A percentile compares a stretch with the other conserved stretches of the same genome.
These are phyloP conservation scores for Ustilago cynodontis DNA, from an alignment of 1,284 basidiomycete genomes.

Conservation along the genomic window DNA sequence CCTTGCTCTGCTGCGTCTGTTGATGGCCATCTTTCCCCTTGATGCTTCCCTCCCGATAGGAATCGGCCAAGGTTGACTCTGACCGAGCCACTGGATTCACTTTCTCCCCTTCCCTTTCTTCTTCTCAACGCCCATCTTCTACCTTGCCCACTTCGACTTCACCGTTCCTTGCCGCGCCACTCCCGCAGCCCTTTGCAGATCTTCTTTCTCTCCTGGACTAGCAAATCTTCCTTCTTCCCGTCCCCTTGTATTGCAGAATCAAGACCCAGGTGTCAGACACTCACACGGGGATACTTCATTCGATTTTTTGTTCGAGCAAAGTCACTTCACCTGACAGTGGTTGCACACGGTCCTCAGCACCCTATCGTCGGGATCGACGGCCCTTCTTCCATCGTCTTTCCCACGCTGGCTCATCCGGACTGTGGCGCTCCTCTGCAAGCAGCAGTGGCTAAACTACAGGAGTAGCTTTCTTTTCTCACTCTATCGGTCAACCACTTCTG, in stretches of 20 bases:
- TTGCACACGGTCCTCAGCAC: neutral
- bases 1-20: constrained; percentile 1
- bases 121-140: neutral
- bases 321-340: neutral
- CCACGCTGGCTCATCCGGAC: neutral
- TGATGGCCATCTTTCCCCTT: neutral
- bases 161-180: too few species aligned
- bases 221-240: neutral
- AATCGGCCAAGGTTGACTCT: neutral
- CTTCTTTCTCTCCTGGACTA: neutral
- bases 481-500: constrained; percentile 7
- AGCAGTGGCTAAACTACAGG: neutral
- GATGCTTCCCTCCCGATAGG: neutral
- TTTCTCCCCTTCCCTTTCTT: neutral
- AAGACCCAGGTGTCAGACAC: neutral
- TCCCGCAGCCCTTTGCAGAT: neutral
- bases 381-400: neutral
- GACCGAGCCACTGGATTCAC: neutral
- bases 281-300: neutral
- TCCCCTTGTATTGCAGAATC: neutral
- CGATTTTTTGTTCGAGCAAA: neutral
- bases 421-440: neutral
- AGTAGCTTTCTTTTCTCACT: neutral
- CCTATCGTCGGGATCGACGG: neutral
- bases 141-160: neutral